Conservation (phyloP, 2,329 filamentous ascomycete genomes). For the Thielaviopsis musarum region DNA sequence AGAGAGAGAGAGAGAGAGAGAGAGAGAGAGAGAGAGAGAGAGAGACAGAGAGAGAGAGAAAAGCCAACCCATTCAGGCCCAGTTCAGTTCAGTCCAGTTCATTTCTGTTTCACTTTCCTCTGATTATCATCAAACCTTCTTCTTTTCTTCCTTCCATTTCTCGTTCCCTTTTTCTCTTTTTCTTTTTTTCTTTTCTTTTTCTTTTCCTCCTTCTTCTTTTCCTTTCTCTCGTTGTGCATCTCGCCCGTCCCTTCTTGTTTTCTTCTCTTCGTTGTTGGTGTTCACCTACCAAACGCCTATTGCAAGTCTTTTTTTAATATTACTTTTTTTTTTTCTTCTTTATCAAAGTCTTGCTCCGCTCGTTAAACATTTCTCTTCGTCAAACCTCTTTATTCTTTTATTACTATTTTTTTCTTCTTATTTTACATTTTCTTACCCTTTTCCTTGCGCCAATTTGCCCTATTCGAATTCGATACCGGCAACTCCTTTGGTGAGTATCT, state of each 20-base stretch:
- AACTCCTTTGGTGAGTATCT: background rate
- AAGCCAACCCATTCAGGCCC: background rate
- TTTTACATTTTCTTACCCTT: background rate
- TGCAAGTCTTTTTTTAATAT: slow-evolving; percentile 10
- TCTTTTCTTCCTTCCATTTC: background rate
- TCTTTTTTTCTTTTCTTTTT: slow-evolving; percentile 1
- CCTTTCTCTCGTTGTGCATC: slow-evolving; percentile 1
- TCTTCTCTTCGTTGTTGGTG: slow-evolving; percentile 9
- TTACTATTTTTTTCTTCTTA: background rate
- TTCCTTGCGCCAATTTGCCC: background rate
- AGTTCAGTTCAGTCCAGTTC: background rate
- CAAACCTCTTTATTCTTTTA: background rate
- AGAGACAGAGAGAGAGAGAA: too few species aligned
- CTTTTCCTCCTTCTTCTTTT: background rate
- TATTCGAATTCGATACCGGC: background rate
- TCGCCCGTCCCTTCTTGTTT: background rate
- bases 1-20: background rate
- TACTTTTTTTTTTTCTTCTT: slow-evolving; percentile 7
- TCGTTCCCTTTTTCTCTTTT: background rate
- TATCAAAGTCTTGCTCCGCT: slow-evolving; percentile 10
- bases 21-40: too few species aligned
- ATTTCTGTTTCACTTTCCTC: background rate
- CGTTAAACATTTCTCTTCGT: slow-evolving; percentile 5
- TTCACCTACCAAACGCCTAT: background rate
- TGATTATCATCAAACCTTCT: slow-evolving; percentile 9